Conservation (phyloP, 169 alveolate genomes). For the Plasmodium gonderi region DNA sequence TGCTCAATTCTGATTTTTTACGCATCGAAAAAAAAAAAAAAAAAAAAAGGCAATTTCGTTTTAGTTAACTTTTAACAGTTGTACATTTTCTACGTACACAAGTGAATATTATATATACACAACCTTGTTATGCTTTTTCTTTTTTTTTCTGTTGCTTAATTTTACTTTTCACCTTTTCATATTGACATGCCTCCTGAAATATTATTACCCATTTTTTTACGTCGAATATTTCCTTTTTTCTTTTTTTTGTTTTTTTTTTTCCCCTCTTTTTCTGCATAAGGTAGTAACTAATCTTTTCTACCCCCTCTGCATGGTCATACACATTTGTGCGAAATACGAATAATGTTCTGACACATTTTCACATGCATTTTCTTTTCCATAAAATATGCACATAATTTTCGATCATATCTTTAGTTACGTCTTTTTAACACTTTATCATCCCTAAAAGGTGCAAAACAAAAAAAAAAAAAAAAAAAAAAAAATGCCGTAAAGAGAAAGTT, state of each 20-base stretch:
- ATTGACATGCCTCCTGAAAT: too few relatives aligned
- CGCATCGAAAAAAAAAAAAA: not conserved
- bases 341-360: too few relatives aligned
- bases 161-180: too few relatives aligned
- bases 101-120: not conserved
- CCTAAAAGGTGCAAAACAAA: too few relatives aligned
- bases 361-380: not conserved
- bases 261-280: not conserved
- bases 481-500: not conserved
- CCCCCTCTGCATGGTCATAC: too few relatives aligned
- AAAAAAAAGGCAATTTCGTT: not conserved
- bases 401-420: not conserved
- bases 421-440: not conserved
- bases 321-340: not conserved
- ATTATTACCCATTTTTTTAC: not conserved
- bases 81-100: not conserved
- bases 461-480: too few relatives aligned
- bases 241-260: not conserved
- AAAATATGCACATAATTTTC: not conserved
- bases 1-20: constrained; percentile 1
- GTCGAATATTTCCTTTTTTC: not conserved
- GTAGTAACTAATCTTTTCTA: not conserved
- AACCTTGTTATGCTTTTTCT: not conserved
- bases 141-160: not conserved
- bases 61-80: not conserved